Base-by-base conservation (phyloP, 148 eudicot genomes). In the Nepenthes gracilis region DNA sequence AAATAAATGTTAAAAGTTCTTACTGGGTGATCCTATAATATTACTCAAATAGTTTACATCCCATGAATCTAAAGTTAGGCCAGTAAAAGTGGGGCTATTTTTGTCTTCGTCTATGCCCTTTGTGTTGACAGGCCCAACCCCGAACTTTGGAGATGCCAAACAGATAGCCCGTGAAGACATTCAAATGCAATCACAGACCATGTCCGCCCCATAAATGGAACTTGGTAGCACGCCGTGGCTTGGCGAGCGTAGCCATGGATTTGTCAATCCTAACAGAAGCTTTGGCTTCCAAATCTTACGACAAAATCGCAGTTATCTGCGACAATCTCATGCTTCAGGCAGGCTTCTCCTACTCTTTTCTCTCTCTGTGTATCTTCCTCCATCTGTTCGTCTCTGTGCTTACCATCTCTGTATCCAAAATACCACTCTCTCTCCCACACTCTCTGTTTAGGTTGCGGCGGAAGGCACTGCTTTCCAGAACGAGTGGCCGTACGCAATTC, bases 401-500 rank as follows among this genome's bases (percentile, higher is more conserved):
- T 23, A 23, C 23, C 23, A 23, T 23, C 23, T 23, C 23, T 23
- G 23, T 23, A 0, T 23, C 52, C 52, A 9, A 61, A 72, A 67
- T 68, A 75, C 78, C 71, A 66, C 55, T 58, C 63, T 43, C 47
- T 14, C 4, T 9, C 12, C n/a, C 12, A 5, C 53, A 32, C 51
- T 2, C 12, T 60, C 48, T 67, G 15, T 75, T 14, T 47, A 90
- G 97, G 87, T 54, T 64, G 77, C 96, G 56, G 72, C 90, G 8
- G 78, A 85, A 52, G 96, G 90, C 59, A 45, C 78, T 48, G 71
- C 74, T 6, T 83, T 78, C 64, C 75, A 81, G 36, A 83, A 79
- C 49, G 84, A 82, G 10, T 92, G 96, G 98, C 98, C 98, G 0
- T 92, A 85, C 64, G 79, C 94, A 50, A 65, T 88, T 73, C 90